Percentiles rank a stretch among this genome's conserved stretches.
Conservation (phyloP, 371 early-diverging fungal species). For the Smittium culicis region DNA sequence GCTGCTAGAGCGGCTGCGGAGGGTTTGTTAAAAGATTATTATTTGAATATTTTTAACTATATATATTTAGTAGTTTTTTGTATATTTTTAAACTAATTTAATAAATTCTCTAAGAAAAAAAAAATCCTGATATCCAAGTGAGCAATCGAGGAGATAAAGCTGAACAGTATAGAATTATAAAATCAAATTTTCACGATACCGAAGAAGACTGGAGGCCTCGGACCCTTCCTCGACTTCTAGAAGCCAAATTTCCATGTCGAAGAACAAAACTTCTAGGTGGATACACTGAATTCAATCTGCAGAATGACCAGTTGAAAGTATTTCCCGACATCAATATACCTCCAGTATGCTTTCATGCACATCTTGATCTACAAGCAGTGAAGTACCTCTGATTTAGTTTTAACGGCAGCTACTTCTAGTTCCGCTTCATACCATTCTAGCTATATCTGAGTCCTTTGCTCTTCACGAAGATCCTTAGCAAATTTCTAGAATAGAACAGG, state of each 20-base stretch:
- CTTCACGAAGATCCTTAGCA: conserved; percentile 33
- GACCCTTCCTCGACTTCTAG: conserved; percentile 25
- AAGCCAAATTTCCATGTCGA: conserved; percentile 25
- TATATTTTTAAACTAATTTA: no score
- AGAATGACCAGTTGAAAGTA: conserved; percentile 20
- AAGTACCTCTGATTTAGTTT: conserved; percentile 34
- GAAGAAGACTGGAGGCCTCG: background rate
- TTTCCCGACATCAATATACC: no score
- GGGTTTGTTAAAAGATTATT: no score
- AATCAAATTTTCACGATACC: background rate
- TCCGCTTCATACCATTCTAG: conserved; percentile 31
- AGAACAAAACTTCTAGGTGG: conserved; percentile 16
- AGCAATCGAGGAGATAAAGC: background rate
- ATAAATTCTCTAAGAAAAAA: no score
- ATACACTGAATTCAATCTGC: conserved; percentile 25
- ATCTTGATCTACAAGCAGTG: conserved; percentile 24
- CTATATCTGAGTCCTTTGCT: conserved; percentile 32
- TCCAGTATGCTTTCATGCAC: conserved; percentile 31
- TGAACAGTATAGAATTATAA: background rate
- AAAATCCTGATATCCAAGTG: background rate
- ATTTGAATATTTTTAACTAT: no score
- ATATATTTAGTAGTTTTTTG: no score
- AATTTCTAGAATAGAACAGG: conserved; percentile 23
- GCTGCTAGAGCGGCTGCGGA: no score
- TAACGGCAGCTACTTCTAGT: conserved; percentile 33